Percentiles rank a stretch among this genome's conserved stretches.
These are phyloP conservation scores for Casuarina equisetifolia DNA, from an alignment of 306 rosid species.

Conservation along the genomic window DNA sequence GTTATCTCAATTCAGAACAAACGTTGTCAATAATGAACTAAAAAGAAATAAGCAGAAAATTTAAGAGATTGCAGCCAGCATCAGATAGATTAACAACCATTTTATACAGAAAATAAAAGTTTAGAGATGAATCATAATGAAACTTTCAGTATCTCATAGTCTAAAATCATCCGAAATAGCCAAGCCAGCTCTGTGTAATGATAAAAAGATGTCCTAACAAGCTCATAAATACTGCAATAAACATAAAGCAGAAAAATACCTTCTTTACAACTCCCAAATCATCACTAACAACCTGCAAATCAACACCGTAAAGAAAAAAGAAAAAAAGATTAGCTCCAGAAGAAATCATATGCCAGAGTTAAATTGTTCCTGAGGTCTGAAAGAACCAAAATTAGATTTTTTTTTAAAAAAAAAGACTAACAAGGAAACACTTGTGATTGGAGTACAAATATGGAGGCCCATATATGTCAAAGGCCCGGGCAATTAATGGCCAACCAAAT, in stretches of 20 bases:
- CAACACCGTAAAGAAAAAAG: not conserved
- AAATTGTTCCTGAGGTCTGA: not conserved
- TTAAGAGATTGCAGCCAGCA: not conserved
- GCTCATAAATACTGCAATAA: slow-evolving; percentile 5
- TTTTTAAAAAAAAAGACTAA: not conserved
- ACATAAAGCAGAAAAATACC: slow-evolving; percentile 44
- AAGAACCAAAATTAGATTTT: not conserved
- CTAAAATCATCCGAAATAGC: slow-evolving; percentile 5
- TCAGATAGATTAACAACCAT: not conserved
- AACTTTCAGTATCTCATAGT: not conserved
- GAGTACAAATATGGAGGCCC: not conserved
- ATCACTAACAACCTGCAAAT: slow-evolving; percentile 76
- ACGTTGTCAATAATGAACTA: not conserved
- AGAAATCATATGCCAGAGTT: not conserved
- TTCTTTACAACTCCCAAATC: slow-evolving; percentile 86
- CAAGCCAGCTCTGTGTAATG: slow-evolving; percentile 24
- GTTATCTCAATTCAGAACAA: not conserved
- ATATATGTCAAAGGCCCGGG: not conserved
- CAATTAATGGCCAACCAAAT: slow-evolving; percentile 16
- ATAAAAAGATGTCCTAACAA: slow-evolving; percentile 10
- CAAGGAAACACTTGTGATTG: not conserved
- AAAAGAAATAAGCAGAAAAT: not conserved
- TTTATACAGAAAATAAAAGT: not conserved
- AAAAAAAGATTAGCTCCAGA: slow-evolving; percentile 25
- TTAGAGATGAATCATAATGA: not conserved